Evolutionary conservation across 192 early-diverging fungal genomes (phyloP).

Genomic region (Coemansia reversa): DNA sequence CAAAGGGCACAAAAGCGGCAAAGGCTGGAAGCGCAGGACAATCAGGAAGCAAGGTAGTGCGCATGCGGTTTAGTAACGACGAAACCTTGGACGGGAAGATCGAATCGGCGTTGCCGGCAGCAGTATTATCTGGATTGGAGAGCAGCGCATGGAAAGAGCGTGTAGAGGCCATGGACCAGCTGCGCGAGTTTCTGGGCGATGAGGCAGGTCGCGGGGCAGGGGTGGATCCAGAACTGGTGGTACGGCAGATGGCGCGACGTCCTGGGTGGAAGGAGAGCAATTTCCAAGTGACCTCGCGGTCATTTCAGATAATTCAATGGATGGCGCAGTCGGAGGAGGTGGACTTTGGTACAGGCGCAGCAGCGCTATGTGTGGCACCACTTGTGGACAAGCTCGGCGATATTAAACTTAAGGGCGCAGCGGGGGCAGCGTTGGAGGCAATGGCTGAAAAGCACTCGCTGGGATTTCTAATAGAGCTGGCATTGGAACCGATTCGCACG

Average conservation of each 20-base stretch:
- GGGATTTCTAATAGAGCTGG: constrained; percentile 76
- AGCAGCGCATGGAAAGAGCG: constrained; percentile 87
- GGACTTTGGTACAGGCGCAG: constrained; percentile 71
- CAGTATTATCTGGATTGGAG: constrained; percentile 60
- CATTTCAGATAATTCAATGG: constrained; percentile 73
- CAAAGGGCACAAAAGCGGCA: constrained; percentile 26
- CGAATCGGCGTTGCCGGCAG: constrained; percentile 61
- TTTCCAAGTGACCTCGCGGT: constrained; percentile 82
- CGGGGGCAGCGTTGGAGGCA: constrained; percentile 73
- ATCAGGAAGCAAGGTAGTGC: constrained; percentile 53
- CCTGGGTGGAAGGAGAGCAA: constrained; percentile 98
- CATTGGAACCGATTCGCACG: constrained; percentile 73
- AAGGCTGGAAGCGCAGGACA: constrained; percentile 27
- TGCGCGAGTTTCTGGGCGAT: constrained; percentile 66
- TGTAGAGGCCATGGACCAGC: constrained; percentile 79
- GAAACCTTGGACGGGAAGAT: constrained; percentile 63
- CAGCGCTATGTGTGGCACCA: constrained; percentile 67
- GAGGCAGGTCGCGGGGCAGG: constrained; percentile 57
- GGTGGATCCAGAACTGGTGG: constrained; percentile 72
- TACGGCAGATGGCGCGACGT: constrained; percentile 74
- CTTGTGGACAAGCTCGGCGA: constrained; percentile 93
- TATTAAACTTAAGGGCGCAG: constrained; percentile 86
- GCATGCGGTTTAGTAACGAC: constrained; percentile 69
- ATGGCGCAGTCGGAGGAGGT: constrained; percentile 61
- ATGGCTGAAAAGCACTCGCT: constrained; percentile 78